These are phyloP conservation scores for Vigna radiata DNA, from an alignment of 306 rosid species.

Conservation along the genomic window DNA sequence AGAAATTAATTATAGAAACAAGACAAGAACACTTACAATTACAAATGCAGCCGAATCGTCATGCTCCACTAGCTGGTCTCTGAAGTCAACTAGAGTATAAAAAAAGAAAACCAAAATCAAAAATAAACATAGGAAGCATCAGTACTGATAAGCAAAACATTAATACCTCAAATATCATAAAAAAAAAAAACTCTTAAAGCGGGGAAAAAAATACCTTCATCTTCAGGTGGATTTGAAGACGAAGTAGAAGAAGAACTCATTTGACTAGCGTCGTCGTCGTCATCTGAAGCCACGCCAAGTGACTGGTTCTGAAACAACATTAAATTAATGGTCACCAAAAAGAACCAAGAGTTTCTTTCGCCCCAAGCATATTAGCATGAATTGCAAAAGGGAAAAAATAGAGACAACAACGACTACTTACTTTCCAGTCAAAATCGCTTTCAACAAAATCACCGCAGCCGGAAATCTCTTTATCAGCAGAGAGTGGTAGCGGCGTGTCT, in stretches of 20 bases:
- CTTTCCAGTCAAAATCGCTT: constrained; percentile 48
- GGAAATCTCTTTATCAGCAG: constrained; percentile 39
- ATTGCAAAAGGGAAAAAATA: not conserved
- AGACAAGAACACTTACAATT: constrained; percentile 53
- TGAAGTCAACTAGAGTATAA: constrained; percentile 49
- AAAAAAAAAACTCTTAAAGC: constrained; percentile 14
- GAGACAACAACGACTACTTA: constrained; percentile 31
- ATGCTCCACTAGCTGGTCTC: constrained; percentile 40
- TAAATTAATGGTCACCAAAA: constrained; percentile 9
- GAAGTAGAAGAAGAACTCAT: constrained; percentile 49
- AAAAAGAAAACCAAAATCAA: not conserved
- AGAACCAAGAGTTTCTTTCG: not conserved
- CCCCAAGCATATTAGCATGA: not conserved
- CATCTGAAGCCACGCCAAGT: constrained; percentile 40
- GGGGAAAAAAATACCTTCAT: constrained; percentile 45
- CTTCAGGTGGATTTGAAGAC: constrained; percentile 36
- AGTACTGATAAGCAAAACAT: constrained; percentile 15
- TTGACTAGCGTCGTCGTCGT: constrained; percentile 43
- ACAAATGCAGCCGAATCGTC: constrained; percentile 47
- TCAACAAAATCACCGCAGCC: constrained; percentile 34
- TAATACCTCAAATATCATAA: constrained; percentile 4
- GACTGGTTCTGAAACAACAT: constrained; percentile 47
- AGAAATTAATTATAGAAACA: constrained; percentile 25
- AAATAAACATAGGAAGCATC: not conserved
- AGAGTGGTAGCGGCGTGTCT: constrained; percentile 36